These are phyloP conservation scores for Colletotrichum sp. DNA, from an alignment of 2,329 filamentous ascomycete genomes.

Conservation along the genomic window DNA sequence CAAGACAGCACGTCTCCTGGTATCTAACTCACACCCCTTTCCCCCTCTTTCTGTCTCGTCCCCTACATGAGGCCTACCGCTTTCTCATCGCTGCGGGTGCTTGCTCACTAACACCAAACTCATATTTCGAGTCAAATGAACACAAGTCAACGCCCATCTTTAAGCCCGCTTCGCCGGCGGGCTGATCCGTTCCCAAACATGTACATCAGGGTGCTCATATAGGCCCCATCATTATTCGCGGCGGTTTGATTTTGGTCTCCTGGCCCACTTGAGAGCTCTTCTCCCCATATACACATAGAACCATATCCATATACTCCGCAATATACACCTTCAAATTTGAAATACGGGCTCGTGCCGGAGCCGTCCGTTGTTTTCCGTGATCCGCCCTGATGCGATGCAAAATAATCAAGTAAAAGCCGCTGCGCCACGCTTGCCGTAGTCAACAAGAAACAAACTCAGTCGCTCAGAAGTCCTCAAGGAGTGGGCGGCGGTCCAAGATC, in stretches of 20 bases:
- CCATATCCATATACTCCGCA: background rate
- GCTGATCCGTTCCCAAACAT: background rate
- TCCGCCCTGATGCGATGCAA: conserved; percentile 15
- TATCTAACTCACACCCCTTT: background rate
- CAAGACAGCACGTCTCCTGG: background rate
- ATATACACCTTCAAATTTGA: background rate
- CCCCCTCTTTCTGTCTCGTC: background rate
- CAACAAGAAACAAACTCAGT: background rate
- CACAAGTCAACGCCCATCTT: background rate
- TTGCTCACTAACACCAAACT: background rate
- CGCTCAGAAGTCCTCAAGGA: background rate
- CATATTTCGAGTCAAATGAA: background rate
- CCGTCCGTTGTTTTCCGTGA: background rate
- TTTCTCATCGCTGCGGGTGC: background rate
- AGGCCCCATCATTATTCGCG: background rate
- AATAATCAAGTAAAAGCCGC: background rate
- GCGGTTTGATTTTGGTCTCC: background rate
- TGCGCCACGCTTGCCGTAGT: conserved; percentile 14
- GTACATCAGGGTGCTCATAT: background rate
- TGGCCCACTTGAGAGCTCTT: background rate
- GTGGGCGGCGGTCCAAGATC: conserved; percentile 14
- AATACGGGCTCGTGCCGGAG: background rate
- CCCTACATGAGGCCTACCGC: conserved; percentile 1
- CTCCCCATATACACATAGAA: background rate
- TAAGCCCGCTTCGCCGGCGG: conserved; percentile 2